Base-by-base conservation (phyloP, 768 basidiomycete species). In the Suillus clintonianus region DNA sequence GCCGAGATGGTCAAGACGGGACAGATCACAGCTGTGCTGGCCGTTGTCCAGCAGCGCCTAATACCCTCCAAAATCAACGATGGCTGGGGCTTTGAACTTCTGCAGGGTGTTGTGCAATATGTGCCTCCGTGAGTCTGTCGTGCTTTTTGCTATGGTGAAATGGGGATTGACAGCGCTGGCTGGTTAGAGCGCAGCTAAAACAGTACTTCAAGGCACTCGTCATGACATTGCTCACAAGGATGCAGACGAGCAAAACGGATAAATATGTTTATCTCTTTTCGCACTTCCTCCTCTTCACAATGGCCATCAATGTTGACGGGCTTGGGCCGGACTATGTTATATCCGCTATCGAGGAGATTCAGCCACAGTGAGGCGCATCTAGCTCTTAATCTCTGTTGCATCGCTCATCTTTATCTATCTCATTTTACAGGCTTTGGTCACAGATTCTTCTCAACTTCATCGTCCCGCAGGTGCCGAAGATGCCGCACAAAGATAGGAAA, bases 41-140 rank as follows among this genome's bases (percentile, higher is more conserved):
- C 92, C 54, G 90, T 99, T 60, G 82, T 90, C 10, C 96, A 97
- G 76, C 96, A 97, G 71, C 85, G 95, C 48, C 78, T 99, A 24
- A 88, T 97, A 36, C 92, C 92, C 5, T 90, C 88, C 19, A 96
- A 95, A 73, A 62, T 88, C 30, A 95, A 97, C 70, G 97, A 99
- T 74, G 84, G 79, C 5, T 96, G 91, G 86, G 97, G 94, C 1
- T 95, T 97, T 67, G 95, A 97, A 72, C 79, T 99, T 14, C 73
- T 99, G 54, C 87, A 96, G 64, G 84, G 86, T 6, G 84, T 97
- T 17, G 84, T 95, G 59, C 82, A 84, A 55, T 76, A 86, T 69
- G 83, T 94, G 17, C 89, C 91, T 56, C 81, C 88, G 94, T 98
- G 72, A 76, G 94, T 84, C 7, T 13, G 60, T 17, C 32, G 34